phyloP scores from a whole-genome alignment of 2,329 filamentous ascomycete species.

The Aaosphaeria pasadenensis region DNA sequence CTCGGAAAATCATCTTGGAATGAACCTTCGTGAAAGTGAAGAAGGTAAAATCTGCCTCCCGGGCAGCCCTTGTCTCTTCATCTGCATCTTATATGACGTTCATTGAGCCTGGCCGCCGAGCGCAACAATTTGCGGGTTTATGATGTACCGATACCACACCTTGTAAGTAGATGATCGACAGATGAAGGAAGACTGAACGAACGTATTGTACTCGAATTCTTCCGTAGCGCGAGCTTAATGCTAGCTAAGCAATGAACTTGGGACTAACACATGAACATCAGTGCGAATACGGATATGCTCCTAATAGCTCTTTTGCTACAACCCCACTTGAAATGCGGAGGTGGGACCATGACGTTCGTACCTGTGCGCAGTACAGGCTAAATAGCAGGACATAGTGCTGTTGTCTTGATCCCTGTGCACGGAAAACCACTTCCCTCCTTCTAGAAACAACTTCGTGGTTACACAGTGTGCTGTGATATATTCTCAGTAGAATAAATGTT shows the following conservation, averaged over 20 bases:
- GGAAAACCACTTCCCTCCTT: no score
- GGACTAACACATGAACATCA: neutral
- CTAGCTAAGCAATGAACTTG: neutral
- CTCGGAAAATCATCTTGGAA: slow-evolving; percentile 3
- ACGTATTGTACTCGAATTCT: slow-evolving; percentile 4
- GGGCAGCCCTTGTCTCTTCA: slow-evolving; percentile 1
- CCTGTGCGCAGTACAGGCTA: slow-evolving; percentile 5
- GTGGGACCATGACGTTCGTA: slow-evolving; percentile 3
- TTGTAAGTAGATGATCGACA: slow-evolving; percentile 8
- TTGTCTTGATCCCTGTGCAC: no score
- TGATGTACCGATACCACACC: slow-evolving; percentile 17
- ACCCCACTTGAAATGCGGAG: slow-evolving; percentile 4
- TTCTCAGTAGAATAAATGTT: no score
- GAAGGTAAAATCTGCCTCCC: neutral
- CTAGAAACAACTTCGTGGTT: no score
- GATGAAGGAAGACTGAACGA: neutral
- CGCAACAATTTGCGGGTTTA: slow-evolving; percentile 4
- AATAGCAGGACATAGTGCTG: neutral
- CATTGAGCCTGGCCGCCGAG: slow-evolving; percentile 6
- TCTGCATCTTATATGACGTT: slow-evolving; percentile 8
- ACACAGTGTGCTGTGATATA: no score
- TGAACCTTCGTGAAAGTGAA: neutral
- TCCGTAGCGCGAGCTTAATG: slow-evolving; percentile 3
- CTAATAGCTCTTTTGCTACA: neutral
- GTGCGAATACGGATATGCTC: neutral